These are phyloP conservation scores for Xylaria sp. DNA, from an alignment of 2,329 filamentous ascomycete genomes.

Conservation along the genomic window DNA sequence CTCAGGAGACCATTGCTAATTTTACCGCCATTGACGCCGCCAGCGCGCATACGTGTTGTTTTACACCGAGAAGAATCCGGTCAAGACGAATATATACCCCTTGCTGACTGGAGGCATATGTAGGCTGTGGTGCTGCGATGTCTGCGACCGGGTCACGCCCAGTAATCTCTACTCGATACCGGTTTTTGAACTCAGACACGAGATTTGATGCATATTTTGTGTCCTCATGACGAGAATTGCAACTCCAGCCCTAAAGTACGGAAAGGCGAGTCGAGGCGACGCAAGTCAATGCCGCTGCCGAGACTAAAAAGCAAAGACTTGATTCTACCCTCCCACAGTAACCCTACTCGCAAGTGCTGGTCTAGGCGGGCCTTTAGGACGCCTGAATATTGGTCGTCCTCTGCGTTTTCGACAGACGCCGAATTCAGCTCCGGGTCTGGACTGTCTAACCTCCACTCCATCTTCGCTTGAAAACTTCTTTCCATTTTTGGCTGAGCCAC, in stretches of 20 bases:
- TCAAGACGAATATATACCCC: neutral
- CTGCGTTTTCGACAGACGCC: constrained; percentile 32
- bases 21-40: neutral
- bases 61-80: neutral
- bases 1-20: neutral
- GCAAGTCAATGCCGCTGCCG: constrained; percentile 82
- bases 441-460: constrained; percentile 51
- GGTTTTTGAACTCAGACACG: neutral
- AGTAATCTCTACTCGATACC: neutral
- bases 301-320: constrained; percentile 93
- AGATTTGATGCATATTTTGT: neutral
- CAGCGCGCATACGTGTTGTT: neutral
- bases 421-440: constrained; percentile 37
- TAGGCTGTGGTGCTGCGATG: neutral
- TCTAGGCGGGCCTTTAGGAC: constrained; percentile 90
- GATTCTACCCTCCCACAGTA: constrained; percentile 90
- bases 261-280: constrained; percentile 74
- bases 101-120: neutral
- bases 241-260: constrained; percentile 77
- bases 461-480: constrained; percentile 57
- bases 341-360: constrained; percentile 80
- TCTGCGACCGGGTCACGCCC: neutral
- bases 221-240: constrained; percentile 74
- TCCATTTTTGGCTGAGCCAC: constrained; percentile 33
- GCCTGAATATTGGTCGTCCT: constrained; percentile 72